phyloP scores from a whole-genome alignment of 306 rosid species.

The Cotoneaster glaucophyllus region DNA sequence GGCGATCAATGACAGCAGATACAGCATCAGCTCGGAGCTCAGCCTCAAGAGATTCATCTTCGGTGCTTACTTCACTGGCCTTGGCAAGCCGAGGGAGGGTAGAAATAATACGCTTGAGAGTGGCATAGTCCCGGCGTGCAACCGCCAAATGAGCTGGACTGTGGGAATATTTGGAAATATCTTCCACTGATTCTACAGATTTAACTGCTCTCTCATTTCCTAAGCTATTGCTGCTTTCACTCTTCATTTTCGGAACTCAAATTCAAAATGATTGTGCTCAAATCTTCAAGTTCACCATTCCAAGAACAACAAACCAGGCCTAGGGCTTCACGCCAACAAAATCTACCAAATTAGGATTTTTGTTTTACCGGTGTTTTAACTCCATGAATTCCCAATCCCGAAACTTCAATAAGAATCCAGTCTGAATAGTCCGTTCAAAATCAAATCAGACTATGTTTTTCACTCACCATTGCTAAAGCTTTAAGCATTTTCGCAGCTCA shows the following conservation, averaged over 20 bases:
- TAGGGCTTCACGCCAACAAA: constrained; percentile 15
- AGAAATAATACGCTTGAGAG: constrained; percentile 53
- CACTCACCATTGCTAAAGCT: constrained; percentile 18
- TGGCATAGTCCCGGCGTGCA: constrained; percentile 60
- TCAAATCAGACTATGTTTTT: constrained; percentile 14
- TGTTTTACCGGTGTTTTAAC: constrained; percentile 3
- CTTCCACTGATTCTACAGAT: constrained; percentile 52
- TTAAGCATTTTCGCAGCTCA: constrained; percentile 14
- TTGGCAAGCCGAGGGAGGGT: constrained; percentile 72
- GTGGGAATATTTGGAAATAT: constrained; percentile 63
- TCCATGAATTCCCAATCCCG: constrained; percentile 23
- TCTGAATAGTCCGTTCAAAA: neutral
- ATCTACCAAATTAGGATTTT: constrained; percentile 24
- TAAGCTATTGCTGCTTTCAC: constrained; percentile 43
- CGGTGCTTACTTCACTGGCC: constrained; percentile 73
- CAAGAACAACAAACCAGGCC: constrained; percentile 15
- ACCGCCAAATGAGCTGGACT: constrained; percentile 92
- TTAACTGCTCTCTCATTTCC: constrained; percentile 33
- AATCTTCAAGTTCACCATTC: constrained; percentile 14
- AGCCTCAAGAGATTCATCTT: constrained; percentile 76
- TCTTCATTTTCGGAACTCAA: constrained; percentile 19
- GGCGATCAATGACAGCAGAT: constrained; percentile 65
- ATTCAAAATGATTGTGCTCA: constrained; percentile 11
- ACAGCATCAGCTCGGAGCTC: constrained; percentile 78
- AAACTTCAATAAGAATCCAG: constrained; percentile 13